phyloP scores from a whole-genome alignment of 169 alveolate species.

The Sarcocystis neurona region DNA sequence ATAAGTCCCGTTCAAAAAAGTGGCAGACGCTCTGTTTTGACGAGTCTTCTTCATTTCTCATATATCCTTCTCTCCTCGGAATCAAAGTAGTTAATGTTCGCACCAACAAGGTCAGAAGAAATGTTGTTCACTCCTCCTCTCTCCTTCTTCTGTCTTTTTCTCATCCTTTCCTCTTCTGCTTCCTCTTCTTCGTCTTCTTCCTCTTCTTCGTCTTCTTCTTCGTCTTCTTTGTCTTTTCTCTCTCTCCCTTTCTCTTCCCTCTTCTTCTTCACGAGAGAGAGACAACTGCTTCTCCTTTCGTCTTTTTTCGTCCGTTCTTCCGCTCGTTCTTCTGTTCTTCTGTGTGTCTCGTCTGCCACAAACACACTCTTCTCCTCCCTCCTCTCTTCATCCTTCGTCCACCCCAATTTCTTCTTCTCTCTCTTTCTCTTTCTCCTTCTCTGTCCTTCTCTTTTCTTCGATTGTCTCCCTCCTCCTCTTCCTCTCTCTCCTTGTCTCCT shows the following conservation, averaged over 20 bases:
- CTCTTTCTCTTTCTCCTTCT: too few species aligned
- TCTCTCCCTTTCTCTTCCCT: too few species aligned
- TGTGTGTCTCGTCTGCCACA: too few species aligned
- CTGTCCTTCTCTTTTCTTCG: neutral
- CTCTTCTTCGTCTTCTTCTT: neutral
- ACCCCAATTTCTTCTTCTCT: too few species aligned
- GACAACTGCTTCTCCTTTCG: too few species aligned
- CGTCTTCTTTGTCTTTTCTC: neutral
- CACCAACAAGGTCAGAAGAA: slow-evolving; percentile 70
- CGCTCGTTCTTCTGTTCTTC: too few species aligned
- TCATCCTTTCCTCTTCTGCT: neutral
- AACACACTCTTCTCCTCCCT: too few species aligned
- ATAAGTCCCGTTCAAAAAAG: slow-evolving; percentile 74
- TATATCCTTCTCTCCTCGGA: slow-evolving; percentile 93
- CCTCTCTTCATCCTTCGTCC: too few species aligned
- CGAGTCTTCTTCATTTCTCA: slow-evolving; percentile 90
- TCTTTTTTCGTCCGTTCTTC: too few species aligned
- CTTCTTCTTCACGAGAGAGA: too few species aligned
- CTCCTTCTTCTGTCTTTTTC: neutral
- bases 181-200: neutral
- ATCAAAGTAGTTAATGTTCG: slow-evolving; percentile 86
- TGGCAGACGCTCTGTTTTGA: slow-evolving; percentile 87
- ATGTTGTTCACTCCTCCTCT: neutral
- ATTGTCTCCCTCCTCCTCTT: too few species aligned
- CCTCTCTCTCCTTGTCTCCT: too few species aligned